Percentiles rank a stretch among this genome's conserved stretches.
Evolutionary conservation across 495 filamentous ascomycete genomes (phyloP).

Genomic region (Pyronema omphalodes): DNA sequence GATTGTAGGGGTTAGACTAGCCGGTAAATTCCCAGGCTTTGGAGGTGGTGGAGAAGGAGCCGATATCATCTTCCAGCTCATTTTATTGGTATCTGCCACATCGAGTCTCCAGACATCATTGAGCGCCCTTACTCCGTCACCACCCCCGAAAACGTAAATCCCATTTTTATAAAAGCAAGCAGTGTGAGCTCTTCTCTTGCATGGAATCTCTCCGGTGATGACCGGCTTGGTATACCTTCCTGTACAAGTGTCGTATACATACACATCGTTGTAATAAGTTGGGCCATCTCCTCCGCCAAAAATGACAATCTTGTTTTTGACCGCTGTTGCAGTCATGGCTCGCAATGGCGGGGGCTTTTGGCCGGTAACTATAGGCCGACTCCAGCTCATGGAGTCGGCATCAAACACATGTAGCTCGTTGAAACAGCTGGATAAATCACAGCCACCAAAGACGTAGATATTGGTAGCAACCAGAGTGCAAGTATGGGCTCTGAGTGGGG

Average conservation of each 20-base stretch:
- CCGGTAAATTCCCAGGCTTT: not conserved
- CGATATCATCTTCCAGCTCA: constrained; percentile 44
- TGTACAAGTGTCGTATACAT: constrained; percentile 46
- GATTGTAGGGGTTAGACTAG: constrained; percentile 20
- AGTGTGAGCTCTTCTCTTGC: constrained; percentile 41
- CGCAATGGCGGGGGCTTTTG: constrained; percentile 42
- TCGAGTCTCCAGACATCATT: constrained; percentile 52
- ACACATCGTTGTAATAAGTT: constrained; percentile 50
- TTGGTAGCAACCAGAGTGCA: constrained; percentile 42
- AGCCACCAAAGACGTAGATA: constrained; percentile 48
- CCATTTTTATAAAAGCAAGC: constrained; percentile 48
- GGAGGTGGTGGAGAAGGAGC: constrained; percentile 1
- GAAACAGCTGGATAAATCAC: constrained; percentile 44
- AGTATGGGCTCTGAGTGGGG: constrained; percentile 42
- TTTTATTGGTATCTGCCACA: constrained; percentile 41
- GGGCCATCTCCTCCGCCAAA: constrained; percentile 50
- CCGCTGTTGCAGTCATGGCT: constrained; percentile 48
- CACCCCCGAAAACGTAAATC: constrained; percentile 49
- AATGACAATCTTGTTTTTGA: constrained; percentile 45
- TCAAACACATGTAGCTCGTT: constrained; percentile 48
- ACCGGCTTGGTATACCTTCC: constrained; percentile 40
- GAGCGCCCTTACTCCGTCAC: constrained; percentile 43
- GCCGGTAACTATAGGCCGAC: constrained; percentile 37
- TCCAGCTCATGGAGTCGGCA: constrained; percentile 47
- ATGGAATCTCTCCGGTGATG: constrained; percentile 34